Evolutionary conservation across 176 grass and related monocot genomes (phyloP).

Genomic region (Zoysia pacifica): DNA sequence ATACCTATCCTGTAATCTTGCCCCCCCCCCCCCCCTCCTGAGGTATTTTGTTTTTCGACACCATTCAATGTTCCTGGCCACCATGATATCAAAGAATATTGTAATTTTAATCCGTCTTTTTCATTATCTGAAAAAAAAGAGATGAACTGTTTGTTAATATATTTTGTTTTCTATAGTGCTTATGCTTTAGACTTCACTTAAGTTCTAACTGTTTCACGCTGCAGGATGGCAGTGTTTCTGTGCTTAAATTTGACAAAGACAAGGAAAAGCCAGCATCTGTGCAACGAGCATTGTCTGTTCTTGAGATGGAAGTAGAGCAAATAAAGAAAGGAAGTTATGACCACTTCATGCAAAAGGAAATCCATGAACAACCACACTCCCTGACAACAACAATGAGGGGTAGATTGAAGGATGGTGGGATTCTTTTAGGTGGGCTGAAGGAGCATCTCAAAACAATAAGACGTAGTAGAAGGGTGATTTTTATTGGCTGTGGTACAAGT

Average conservation of each 20-base stretch:
- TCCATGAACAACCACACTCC: constrained; percentile 87
- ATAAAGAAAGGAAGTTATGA: constrained; percentile 96
- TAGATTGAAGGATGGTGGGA: constrained; percentile 70
- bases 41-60: background rate
- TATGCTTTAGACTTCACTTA: background rate
- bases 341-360: constrained; percentile 98
- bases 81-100: background rate
- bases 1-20: constrained; percentile 3
- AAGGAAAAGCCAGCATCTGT: constrained; percentile 91
- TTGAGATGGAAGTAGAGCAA: constrained; percentile 98
- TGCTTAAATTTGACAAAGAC: constrained; percentile 77
- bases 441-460: constrained; percentile 86
- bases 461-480: constrained; percentile 74
- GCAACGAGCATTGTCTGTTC: constrained; percentile 86
- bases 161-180: background rate
- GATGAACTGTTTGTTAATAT: background rate
- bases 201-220: constrained; percentile 15
- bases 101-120: background rate
- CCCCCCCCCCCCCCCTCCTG: background rate
- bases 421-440: constrained; percentile 90
- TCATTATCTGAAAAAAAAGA: background rate
- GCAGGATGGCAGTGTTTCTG: constrained; percentile 86
- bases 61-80: background rate
- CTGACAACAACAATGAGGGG: constrained; percentile 94
- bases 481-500: constrained; percentile 96